Evolutionary conservation across 371 early-diverging fungal genomes (phyloP).

Genomic region (Mucor irregularis): DNA sequence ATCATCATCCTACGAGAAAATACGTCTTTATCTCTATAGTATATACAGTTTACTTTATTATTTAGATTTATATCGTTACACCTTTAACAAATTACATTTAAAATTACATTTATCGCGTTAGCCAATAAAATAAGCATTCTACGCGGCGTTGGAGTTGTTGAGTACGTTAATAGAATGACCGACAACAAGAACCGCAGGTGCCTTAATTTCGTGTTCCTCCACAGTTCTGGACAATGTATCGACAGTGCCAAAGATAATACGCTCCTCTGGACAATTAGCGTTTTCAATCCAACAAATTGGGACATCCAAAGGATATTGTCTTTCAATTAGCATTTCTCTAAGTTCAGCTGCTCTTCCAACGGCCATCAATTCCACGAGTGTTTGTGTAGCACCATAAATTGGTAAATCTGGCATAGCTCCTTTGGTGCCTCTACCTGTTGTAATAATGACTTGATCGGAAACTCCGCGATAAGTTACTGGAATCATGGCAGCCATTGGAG

Average conservation of each 20-base stretch:
- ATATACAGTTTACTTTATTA: too few relatives aligned
- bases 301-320: constrained; percentile 59
- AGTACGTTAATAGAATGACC: constrained; percentile 39
- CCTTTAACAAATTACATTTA: not conserved
- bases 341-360: constrained; percentile 70
- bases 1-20: too few relatives aligned
- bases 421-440: constrained; percentile 75
- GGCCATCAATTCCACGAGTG: constrained; percentile 84
- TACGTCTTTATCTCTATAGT: too few relatives aligned
- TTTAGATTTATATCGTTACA: too few relatives aligned
- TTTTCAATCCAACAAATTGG: constrained; percentile 75
- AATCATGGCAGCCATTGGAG: constrained; percentile 68
- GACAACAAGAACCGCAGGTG: constrained; percentile 73
- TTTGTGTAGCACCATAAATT: constrained; percentile 58
- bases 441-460: constrained; percentile 79
- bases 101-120: not conserved
- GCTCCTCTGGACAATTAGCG: constrained; percentile 63
- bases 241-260: constrained; percentile 61
- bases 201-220: constrained; percentile 53
- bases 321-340: constrained; percentile 50
- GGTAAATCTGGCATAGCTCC: constrained; percentile 80
- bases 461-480: constrained; percentile 82
- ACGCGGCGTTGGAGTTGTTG: not conserved
- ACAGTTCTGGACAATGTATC: constrained; percentile 50
- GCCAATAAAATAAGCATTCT: not conserved